These are phyloP conservation scores for Aspergillus novoparasiticus DNA, from an alignment of 2,329 filamentous ascomycete species.

Conservation along the genomic window DNA sequence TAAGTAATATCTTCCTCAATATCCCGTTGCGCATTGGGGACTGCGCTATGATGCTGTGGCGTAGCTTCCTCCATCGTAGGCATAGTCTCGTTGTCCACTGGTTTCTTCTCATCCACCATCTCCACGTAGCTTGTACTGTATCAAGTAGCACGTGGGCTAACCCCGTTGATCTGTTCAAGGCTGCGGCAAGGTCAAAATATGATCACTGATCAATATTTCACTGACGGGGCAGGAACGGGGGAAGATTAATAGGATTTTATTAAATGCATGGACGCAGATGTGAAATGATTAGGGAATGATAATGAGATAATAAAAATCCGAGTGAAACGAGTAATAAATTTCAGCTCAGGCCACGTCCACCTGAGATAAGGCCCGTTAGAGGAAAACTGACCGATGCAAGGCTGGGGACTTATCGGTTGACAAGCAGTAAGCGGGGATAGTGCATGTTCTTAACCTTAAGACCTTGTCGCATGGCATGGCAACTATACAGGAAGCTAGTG, in stretches of 20 bases:
- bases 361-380: conserved; percentile 9
- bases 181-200: not conserved
- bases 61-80: not conserved
- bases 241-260: not conserved
- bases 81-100: not conserved
- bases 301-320: conserved; percentile 1
- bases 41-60: not conserved
- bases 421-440: conserved; percentile 9
- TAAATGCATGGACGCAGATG: not conserved
- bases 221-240: not conserved
- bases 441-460: conserved; percentile 2
- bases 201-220: not conserved
- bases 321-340: not conserved
- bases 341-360: conserved; percentile 7
- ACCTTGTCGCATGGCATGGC: not conserved
- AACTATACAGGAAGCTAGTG: conserved; percentile 1
- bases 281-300: not conserved
- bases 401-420: conserved; percentile 6
- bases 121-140: not conserved
- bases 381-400: conserved; percentile 4
- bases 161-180: not conserved
- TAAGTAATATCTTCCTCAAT: conserved; percentile 5
- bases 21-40: not conserved
- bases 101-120: conserved; percentile 4
- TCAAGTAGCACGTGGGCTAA: not conserved